Conservation (phyloP, 169 alveolate genomes). For the Perkinsus marinus region DNA sequence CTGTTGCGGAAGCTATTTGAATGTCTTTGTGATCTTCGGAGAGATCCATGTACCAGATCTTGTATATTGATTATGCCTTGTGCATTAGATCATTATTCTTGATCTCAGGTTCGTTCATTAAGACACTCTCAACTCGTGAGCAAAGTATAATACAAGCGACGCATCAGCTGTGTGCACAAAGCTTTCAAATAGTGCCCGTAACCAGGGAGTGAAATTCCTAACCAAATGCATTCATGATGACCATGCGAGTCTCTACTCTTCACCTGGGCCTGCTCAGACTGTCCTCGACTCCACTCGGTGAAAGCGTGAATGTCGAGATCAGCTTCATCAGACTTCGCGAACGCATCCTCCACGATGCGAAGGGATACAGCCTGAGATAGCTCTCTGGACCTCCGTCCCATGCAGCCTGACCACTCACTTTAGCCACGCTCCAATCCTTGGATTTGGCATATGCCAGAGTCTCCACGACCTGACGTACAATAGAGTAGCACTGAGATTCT, state of each 20-base stretch:
- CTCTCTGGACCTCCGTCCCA: neutral
- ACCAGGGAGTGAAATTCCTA: neutral
- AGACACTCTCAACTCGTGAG: neutral
- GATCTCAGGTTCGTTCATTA: no score
- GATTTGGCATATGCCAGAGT: neutral
- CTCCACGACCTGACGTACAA: neutral
- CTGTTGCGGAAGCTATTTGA: no score
- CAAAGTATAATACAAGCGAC: neutral
- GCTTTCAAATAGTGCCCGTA: neutral
- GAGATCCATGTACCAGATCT: no score
- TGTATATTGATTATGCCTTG: no score
- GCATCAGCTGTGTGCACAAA: neutral
- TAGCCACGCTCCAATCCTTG: neutral
- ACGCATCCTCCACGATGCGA: neutral
- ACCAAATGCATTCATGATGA: neutral
- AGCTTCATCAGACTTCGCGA: neutral
- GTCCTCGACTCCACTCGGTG: neutral
- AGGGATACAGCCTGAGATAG: neutral
- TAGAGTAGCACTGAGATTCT: no score
- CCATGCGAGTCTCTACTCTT: neutral
- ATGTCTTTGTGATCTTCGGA: no score
- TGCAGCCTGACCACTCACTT: neutral
- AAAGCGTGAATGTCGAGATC: neutral
- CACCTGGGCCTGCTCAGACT: neutral
- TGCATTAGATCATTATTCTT: no score